Base-by-base conservation (phyloP, 805 yeast species). In the Lachancea fermentati region DNA sequence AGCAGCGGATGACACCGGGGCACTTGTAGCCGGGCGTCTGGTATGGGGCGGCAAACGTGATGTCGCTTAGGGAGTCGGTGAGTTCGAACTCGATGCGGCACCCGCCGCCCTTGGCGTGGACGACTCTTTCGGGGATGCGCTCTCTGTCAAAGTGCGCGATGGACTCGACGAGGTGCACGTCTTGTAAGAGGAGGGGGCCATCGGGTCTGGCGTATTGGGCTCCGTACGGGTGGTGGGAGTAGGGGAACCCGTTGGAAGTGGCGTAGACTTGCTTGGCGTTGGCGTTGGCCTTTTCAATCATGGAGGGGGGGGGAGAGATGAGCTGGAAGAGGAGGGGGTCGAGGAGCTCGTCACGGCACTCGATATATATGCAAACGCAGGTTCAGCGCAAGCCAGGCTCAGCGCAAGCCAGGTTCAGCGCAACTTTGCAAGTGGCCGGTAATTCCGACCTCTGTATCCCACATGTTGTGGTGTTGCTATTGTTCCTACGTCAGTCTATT, bases 51-150 rank as follows among this genome's bases (percentile, higher is more conserved):
- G 73, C 73, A 46, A 42, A 62, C 15, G 75, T 68, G 39, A 78
- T 52, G 50, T 78, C 83, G 8, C 71, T 58, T 40, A 76, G 62
- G 25, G 77, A 74, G 55, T 78, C 79, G 17, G 82, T 76, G 50
- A 73, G 68, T 54, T 73, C 81, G 46, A 78, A 78, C 47, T 66
- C 66, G 30, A 81, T 79, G 52, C 68, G 73, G 32, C 80, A 80
- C 45, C 82, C 84, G 36, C 77, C 75, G 39, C 84, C 84, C 57
- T 76, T 76, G 39, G 82, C 82, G 54, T 78, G 84, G 30, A 77
- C 84, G 32, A 78, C 81, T 51, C 84, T 71, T 63, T 78, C 84
- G 22, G 84, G 82, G 38, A 77, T 69, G 44, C 82, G 70, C 59
- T 78, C 83, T 48, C 79, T 71, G 63, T 77, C 80, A 50, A 78